phyloP scores from a whole-genome alignment of 768 basidiomycete genomes.

The Termitomyces sp. region DNA sequence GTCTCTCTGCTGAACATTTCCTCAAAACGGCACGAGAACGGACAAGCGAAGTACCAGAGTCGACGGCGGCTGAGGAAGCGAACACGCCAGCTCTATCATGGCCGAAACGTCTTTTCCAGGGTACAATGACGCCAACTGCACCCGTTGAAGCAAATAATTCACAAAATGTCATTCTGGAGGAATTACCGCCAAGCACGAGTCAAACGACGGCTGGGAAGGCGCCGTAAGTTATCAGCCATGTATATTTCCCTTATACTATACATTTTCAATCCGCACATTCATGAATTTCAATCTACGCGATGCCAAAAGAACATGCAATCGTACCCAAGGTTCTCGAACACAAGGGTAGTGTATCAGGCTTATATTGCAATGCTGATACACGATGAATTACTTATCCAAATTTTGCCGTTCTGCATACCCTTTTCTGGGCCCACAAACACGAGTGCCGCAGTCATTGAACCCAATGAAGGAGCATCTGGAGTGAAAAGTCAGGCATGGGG shows the following conservation, averaged over 20 bases:
- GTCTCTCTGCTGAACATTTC: constrained; percentile 38
- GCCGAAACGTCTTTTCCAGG: constrained; percentile 1
- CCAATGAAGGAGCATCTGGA: neutral
- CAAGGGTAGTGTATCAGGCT: neutral
- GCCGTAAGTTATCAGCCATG: neutral
- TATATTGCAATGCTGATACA: neutral
- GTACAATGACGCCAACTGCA: neutral
- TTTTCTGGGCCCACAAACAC: neutral
- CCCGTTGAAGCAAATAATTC: neutral
- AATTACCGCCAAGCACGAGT: neutral
- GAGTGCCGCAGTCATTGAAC: neutral
- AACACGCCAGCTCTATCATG: constrained; percentile 5
- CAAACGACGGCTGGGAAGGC: constrained; percentile 2
- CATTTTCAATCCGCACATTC: neutral
- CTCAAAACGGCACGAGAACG: constrained; percentile 31
- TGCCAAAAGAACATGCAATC: neutral
- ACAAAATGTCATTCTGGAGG: constrained; percentile 2
- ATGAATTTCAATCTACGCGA: neutral
- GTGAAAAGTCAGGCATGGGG: neutral
- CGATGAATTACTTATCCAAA: neutral
- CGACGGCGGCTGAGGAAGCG: neutral
- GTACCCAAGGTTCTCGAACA: neutral
- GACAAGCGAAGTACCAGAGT: neutral
- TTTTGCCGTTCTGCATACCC: neutral
- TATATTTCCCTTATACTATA: neutral